phyloP scores from a whole-genome alignment of 148 eudicot genomes.

The Silene conica region DNA sequence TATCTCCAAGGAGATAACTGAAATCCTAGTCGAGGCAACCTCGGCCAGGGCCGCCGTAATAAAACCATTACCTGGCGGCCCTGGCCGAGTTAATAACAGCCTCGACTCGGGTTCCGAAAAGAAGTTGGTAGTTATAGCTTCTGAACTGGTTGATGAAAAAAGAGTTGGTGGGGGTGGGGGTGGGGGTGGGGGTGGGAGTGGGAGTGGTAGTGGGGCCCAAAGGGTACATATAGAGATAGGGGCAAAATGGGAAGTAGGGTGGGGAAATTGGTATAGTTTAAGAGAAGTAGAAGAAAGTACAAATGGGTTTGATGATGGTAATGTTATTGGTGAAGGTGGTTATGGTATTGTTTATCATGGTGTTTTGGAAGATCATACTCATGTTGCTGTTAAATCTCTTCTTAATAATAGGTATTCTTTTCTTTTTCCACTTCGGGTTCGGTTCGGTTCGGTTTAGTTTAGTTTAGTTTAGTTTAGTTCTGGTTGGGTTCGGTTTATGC shows the following conservation, averaged over 20 bases:
- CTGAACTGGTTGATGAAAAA: neutral
- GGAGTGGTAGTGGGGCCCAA: conserved; percentile 32
- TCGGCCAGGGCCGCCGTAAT: neutral
- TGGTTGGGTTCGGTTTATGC: too few species aligned
- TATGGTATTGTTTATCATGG: conserved; percentile 88
- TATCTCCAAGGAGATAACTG: neutral
- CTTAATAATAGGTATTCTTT: conserved; percentile 66
- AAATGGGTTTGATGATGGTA: conserved; percentile 59
- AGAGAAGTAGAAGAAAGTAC: conserved; percentile 77
- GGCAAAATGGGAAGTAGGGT: conserved; percentile 72
- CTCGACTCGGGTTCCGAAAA: too few species aligned
- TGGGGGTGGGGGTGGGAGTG: too few species aligned
- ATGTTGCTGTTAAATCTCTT: conserved; percentile 82
- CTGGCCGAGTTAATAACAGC: too few species aligned
- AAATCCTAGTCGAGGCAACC: neutral
- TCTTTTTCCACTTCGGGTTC: too few species aligned
- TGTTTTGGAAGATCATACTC: conserved; percentile 36
- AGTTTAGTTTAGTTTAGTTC: too few species aligned
- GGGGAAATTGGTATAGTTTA: conserved; percentile 91
- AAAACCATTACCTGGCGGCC: too few species aligned
- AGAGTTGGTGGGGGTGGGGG: conserved; percentile 18
- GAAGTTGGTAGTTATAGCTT: neutral
- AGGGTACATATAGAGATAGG: conserved; percentile 54
- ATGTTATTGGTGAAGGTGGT: conserved; percentile 97
- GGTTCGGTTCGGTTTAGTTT: too few species aligned